Evolutionary conservation across 179 eudicot genomes (phyloP).

Genomic region (Spinacia oleracea): DNA sequence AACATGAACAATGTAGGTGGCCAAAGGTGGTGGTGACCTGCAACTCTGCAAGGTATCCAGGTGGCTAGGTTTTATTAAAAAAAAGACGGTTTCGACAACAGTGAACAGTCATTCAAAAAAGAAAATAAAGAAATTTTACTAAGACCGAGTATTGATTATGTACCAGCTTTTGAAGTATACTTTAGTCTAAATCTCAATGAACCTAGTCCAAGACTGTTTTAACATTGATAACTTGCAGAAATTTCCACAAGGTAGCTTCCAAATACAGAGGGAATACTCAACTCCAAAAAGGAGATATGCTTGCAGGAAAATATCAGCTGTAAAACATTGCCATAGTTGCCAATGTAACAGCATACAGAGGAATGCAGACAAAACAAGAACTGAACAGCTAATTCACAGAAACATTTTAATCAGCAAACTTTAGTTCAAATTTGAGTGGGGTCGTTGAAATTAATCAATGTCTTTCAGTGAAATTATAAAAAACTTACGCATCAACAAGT

Average conservation of each 20-base stretch:
- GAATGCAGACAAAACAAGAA: not conserved
- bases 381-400: not conserved
- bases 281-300: too few species aligned
- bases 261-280: too few species aligned
- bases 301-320: too few species aligned
- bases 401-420: not conserved
- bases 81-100: too few species aligned
- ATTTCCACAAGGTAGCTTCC: too few species aligned
- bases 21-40: too few species aligned
- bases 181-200: not conserved
- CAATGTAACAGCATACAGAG: not conserved
- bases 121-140: too few species aligned
- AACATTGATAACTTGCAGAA: not conserved
- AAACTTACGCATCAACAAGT: constrained; percentile 82
- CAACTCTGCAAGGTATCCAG: too few species aligned
- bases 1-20: too few species aligned
- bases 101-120: too few species aligned
- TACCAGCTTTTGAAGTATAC: not conserved
- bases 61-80: too few species aligned
- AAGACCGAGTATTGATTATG: not conserved
- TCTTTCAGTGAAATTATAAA: constrained; percentile 1
- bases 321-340: not conserved
- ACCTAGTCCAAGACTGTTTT: not conserved
- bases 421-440: not conserved
- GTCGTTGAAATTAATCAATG: not conserved